Evolutionary conservation across 1,284 basidiomycete species (phyloP).

Genomic region (Naganishia sp.): DNA sequence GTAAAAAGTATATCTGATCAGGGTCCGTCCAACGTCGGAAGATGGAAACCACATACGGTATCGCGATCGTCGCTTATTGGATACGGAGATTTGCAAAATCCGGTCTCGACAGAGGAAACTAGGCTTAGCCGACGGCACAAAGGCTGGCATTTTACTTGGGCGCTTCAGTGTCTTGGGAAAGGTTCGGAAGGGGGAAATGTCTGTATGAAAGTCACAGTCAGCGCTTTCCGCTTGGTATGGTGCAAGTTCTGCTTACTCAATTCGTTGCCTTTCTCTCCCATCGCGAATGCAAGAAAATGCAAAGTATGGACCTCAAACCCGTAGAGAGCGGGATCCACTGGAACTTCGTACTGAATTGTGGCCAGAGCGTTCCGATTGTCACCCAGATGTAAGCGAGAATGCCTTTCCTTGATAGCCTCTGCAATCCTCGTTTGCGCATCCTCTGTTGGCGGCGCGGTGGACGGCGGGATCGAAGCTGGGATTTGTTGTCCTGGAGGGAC

Average conservation of each 20-base stretch:
- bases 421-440: no score
- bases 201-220: neutral
- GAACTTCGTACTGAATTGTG: constrained; percentile 14
- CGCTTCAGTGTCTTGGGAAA: constrained; percentile 1
- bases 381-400: neutral
- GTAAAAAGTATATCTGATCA: neutral
- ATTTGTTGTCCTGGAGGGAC: neutral
- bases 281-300: constrained; percentile 23
- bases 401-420: neutral
- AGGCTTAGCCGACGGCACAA: neutral
- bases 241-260: constrained; percentile 19
- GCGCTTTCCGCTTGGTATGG: no score
- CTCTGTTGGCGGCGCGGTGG: neutral
- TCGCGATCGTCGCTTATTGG: constrained; percentile 11
- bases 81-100: constrained; percentile 26
- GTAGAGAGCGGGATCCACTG: neutral
- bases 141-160: neutral
- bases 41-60: neutral
- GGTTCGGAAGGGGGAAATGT: constrained; percentile 21
- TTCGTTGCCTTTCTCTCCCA: constrained; percentile 23
- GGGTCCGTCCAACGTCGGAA: neutral
- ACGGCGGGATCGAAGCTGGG: neutral
- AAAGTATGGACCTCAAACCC: constrained; percentile 5
- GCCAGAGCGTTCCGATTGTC: constrained; percentile 20
- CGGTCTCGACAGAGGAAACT: constrained; percentile 12